These are phyloP conservation scores for Magnaporthiopsis incrustans DNA, from an alignment of 2,329 filamentous ascomycete genomes.

Conservation along the genomic window DNA sequence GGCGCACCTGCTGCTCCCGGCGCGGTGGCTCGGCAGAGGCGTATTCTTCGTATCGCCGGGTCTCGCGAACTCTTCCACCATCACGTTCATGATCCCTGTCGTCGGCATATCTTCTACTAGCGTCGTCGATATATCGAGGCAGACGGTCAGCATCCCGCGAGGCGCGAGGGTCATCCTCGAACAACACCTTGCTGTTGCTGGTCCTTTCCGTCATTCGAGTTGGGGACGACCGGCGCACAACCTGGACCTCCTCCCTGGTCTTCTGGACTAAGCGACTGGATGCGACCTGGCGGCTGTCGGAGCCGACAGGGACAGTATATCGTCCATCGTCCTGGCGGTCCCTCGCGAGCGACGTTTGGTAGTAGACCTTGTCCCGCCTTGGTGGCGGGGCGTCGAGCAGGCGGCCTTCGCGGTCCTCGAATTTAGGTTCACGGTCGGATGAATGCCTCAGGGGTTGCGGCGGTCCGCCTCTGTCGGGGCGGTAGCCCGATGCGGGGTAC, in stretches of 20 bases:
- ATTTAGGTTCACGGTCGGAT: background rate
- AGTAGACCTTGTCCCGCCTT: background rate
- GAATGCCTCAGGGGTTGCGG: background rate
- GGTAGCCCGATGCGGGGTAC: background rate
- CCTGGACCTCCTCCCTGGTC: background rate
- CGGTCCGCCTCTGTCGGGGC: background rate
- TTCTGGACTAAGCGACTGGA: background rate
- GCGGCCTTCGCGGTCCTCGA: background rate
- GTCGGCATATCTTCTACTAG: background rate
- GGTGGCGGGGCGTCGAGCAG: background rate
- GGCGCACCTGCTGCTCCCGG: background rate
- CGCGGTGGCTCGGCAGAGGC: no score
- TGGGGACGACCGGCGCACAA: background rate
- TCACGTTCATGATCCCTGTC: background rate
- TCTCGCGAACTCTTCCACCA: no score
- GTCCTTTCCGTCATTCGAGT: background rate
- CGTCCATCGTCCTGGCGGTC: background rate
- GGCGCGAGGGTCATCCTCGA: background rate
- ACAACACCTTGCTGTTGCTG: background rate
- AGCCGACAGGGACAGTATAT: no score
- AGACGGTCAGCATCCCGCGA: background rate
- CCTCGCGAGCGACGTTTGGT: background rate
- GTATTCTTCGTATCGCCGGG: no score
- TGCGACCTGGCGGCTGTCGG: background rate
- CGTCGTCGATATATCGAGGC: background rate